Conservation (phyloP, 2,329 filamentous ascomycete genomes). For the Geosmithia morbida region DNA sequence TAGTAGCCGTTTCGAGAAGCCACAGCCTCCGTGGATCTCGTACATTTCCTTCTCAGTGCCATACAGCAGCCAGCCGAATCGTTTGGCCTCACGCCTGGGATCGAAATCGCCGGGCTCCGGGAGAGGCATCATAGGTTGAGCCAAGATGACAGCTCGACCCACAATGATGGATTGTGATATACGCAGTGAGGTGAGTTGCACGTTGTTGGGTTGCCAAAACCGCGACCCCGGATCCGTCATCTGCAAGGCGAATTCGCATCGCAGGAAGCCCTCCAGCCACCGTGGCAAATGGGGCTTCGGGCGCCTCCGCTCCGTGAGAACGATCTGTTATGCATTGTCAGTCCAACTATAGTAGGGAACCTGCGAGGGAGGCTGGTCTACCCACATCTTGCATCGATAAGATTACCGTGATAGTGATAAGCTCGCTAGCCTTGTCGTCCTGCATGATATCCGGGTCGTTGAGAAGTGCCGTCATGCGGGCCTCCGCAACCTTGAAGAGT, state of each 20-base stretch:
- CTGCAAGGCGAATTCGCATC: conserved; percentile 18
- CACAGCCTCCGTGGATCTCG: conserved; percentile 25
- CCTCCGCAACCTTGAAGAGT: conserved; percentile 15
- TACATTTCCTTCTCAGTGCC: conserved; percentile 17
- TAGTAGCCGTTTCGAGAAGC: conserved; percentile 23
- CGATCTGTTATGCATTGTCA: background rate
- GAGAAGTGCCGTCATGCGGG: conserved; percentile 14
- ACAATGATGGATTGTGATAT: conserved; percentile 24
- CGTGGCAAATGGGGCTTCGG: conserved; percentile 16
- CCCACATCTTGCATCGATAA: conserved; percentile 25
- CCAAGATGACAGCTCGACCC: conserved; percentile 21
- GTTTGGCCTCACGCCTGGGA: conserved; percentile 11
- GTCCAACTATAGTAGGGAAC: background rate
- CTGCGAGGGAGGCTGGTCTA: conserved; percentile 22
- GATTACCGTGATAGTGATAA: conserved; percentile 21
- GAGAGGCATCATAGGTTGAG: conserved; percentile 22
- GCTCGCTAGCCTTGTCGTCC: conserved; percentile 12
- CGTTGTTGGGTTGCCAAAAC: conserved; percentile 18
- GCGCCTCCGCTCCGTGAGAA: conserved; percentile 18
- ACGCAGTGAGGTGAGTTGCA: conserved; percentile 18
- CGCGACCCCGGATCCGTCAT: conserved; percentile 18
- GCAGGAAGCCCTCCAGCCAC: conserved; percentile 21
- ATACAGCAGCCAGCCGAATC: conserved; percentile 24
- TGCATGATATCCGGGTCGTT: conserved; percentile 7
- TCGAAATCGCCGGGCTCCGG: conserved; percentile 12